Conservation (phyloP, 257 asterid genomes). For the Solanum arcanum region DNA sequence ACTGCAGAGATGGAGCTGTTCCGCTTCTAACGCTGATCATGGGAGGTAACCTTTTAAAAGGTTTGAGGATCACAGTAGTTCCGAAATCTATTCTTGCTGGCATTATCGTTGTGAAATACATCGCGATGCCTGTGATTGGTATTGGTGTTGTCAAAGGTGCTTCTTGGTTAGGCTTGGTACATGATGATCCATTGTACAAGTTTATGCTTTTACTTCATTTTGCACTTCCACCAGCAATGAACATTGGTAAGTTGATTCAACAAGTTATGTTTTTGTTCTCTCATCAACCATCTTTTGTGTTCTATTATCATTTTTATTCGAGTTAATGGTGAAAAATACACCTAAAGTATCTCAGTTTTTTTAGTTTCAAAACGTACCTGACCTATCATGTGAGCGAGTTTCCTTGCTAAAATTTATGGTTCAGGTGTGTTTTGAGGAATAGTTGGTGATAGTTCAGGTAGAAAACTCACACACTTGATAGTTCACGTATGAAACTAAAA, state of each 20-base stretch:
- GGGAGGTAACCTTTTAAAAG: slow-evolving; percentile 78
- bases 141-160: slow-evolving; percentile 58
- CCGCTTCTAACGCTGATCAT: slow-evolving; percentile 65
- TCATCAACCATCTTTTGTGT: not conserved
- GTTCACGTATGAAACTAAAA: not conserved
- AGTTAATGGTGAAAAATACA: not conserved
- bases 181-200: slow-evolving; percentile 41
- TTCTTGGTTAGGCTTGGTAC: slow-evolving; percentile 38
- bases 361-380: not conserved
- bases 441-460: not conserved
- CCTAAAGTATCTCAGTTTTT: too few species aligned
- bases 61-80: slow-evolving; percentile 45
- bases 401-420: too few species aligned
- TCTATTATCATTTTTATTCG: not conserved
- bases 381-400: not conserved
- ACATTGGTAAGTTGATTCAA: slow-evolving; percentile 39
- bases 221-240: slow-evolving; percentile 87
- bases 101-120: slow-evolving; percentile 43
- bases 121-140: slow-evolving; percentile 57
- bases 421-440: too few species aligned
- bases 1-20: slow-evolving; percentile 76
- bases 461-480: not conserved
- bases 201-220: slow-evolving; percentile 74
- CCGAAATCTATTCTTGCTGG: slow-evolving; percentile 44
- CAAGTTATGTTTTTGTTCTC: not conserved